phyloP scores from a whole-genome alignment of 345 rosid species.

The Citrus sp. region DNA sequence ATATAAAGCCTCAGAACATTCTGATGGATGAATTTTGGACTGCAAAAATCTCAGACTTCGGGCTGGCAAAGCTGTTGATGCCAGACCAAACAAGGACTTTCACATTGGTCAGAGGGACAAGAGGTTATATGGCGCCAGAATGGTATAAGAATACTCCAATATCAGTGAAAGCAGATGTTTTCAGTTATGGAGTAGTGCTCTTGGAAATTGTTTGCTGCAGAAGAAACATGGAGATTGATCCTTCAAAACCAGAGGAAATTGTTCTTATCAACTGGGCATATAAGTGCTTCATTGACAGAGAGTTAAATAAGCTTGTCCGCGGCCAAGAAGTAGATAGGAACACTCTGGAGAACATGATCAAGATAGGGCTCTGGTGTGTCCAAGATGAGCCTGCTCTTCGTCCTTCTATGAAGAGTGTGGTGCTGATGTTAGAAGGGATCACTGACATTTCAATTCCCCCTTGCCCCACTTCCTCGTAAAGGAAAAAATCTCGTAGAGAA shows the following conservation, averaged over 20 bases:
- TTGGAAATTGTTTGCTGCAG: conserved; percentile 25
- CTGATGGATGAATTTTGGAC: conserved; percentile 8
- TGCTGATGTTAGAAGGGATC: conserved; percentile 10
- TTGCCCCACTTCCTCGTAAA: neutral
- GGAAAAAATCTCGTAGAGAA: no score
- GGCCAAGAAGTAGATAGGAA: neutral
- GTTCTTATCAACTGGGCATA: conserved; percentile 4
- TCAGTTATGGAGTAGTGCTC: conserved; percentile 23
- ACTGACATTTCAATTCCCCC: conserved; percentile 3
- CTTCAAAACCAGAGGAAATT: neutral
- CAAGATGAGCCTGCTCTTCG: conserved; percentile 8
- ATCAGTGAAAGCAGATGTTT: conserved; percentile 23
- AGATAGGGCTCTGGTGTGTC: neutral
- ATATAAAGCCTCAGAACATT: conserved; percentile 13
- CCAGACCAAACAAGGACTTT: conserved; percentile 7
- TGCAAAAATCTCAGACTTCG: conserved; percentile 1
- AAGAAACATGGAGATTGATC: conserved; percentile 8
- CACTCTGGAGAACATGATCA: neutral
- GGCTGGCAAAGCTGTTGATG: conserved; percentile 7
- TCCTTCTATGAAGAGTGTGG: neutral
- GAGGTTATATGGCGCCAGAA: conserved; percentile 16
- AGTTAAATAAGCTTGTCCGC: neutral
- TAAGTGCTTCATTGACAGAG: neutral
- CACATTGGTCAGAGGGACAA: neutral
- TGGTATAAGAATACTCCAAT: conserved; percentile 16